Evolutionary conservation across 2,329 filamentous ascomycete species (phyloP).

Genomic region (Proliferodiscus dingleyae): DNA sequence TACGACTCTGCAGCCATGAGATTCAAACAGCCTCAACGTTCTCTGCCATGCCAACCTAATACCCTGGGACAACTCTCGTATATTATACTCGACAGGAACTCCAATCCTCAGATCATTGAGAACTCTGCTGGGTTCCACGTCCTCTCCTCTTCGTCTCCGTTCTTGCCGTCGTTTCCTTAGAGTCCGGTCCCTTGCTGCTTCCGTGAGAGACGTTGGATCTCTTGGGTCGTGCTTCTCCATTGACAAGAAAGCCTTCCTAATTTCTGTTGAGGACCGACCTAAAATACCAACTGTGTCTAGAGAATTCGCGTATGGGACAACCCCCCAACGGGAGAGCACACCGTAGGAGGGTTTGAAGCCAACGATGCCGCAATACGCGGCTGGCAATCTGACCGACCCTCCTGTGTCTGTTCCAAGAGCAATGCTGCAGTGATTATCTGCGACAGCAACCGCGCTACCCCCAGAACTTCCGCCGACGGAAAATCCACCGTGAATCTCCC

Average conservation of each 20-base stretch:
- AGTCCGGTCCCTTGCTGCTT: conserved; percentile 36
- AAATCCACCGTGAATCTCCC: not conserved
- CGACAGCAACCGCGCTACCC: conserved; percentile 84
- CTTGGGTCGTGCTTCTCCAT: conserved; percentile 12
- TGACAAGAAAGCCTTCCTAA: conserved; percentile 29
- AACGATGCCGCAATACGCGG: conserved; percentile 63
- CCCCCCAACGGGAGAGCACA: conserved; percentile 61
- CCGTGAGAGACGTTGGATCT: conserved; percentile 51
- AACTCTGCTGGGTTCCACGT: not conserved
- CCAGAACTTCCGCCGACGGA: conserved; percentile 90
- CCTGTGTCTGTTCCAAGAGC: conserved; percentile 89
- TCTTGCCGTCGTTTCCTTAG: not conserved
- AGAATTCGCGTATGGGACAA: conserved; percentile 69
- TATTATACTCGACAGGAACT: conserved; percentile 77
- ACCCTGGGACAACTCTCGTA: conserved; percentile 66
- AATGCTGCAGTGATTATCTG: conserved; percentile 49
- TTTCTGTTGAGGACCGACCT: conserved; percentile 36
- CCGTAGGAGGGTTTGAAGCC: conserved; percentile 74
- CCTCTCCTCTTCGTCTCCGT: not conserved
- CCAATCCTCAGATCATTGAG: conserved; percentile 41
- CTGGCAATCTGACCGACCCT: conserved; percentile 64
- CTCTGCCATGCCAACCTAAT: conserved; percentile 67
- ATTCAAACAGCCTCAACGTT: conserved; percentile 54
- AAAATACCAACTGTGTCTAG: conserved; percentile 68
- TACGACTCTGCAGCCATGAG: conserved; percentile 65